Conservation (phyloP, 1,284 basidiomycete genomes). For the Heterobasidion occidentale region DNA sequence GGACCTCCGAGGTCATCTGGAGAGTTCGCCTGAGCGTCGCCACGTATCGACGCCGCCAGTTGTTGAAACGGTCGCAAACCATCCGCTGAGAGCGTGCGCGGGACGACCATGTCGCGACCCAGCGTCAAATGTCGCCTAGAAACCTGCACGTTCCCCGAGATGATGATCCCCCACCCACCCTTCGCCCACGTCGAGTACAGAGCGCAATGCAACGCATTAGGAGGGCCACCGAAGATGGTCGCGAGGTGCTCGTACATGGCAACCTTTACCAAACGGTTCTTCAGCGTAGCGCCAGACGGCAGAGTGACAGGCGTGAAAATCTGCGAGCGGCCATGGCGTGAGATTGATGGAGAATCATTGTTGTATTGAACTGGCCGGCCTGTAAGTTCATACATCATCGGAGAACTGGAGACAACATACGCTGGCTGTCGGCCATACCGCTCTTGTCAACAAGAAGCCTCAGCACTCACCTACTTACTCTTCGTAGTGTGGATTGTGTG, state of each 20-base stretch:
- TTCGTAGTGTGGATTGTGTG: too few relatives aligned
- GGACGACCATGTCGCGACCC: conserved; percentile 74
- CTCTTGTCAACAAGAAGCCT: too few relatives aligned
- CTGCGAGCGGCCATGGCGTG: neutral
- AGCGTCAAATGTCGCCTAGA: conserved; percentile 65
- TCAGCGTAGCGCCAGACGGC: conserved; percentile 39
- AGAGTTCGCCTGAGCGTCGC: conserved; percentile 9
- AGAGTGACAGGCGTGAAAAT: conserved; percentile 38
- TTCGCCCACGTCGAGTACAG: conserved; percentile 77
- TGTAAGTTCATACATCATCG: too few relatives aligned
- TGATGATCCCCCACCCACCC: conserved; percentile 82
- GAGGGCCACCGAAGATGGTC: conserved; percentile 59
- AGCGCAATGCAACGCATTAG: conserved; percentile 52
- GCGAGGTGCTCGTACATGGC: conserved; percentile 86
- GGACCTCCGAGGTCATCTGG: conserved; percentile 8
- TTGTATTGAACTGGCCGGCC: too few relatives aligned
- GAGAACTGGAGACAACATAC: too few relatives aligned
- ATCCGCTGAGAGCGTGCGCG: conserved; percentile 32
- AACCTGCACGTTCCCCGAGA: conserved; percentile 88
- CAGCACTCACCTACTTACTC: too few relatives aligned
- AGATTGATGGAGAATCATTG: too few relatives aligned
- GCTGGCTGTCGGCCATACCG: too few relatives aligned
- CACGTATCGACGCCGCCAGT: conserved; percentile 35
- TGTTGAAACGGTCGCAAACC: conserved; percentile 41
- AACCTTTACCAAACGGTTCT: conserved; percentile 44